Base-by-base conservation (phyloP, 2,329 filamentous ascomycete species). In the Diplodia corticola region DNA sequence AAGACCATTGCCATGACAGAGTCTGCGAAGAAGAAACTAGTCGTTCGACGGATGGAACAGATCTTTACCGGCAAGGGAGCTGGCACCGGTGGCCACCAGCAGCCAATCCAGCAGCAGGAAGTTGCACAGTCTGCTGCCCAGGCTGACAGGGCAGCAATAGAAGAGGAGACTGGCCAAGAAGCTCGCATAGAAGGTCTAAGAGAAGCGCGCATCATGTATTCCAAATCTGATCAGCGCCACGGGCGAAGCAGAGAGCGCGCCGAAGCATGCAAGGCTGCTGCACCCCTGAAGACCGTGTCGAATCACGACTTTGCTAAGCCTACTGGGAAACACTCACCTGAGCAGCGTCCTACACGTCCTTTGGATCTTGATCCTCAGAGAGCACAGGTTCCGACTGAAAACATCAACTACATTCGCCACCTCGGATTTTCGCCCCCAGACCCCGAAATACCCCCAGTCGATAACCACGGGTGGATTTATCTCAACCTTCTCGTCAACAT, bases 391-490 rank as follows among this genome's bases (percentile, higher is more conserved):
- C 90, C 91, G 0, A 81, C 84, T 0, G 91, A 95, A 1, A 96
- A 95, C 68, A 88, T 95, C 77, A 84, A 91, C 7, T 93, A 93
- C 73, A 91, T 93, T 69, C 87, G 88, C 6, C 91, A 92, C 75
- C 80, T 93, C 13, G 90, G 90, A 12, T 82, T 92, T 69, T 82
- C 86, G 0, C 87, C 88, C 0, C 87, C 87, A 0, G 83, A 89
- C 55, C 53, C 53, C n/a, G 64, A 65, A 9, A 54, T 12, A 6
- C 30, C 51, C 3, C 64, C 64, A 1, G 79, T 79, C 10, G 83
- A 88, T 0, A 88, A 89, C 64, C 88, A 92, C 28, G 91, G 91
- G 4, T 95, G 91, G 91, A 87, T 94, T 0, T 94, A 93, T 71
- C 79, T 95, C 6, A 95, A 95, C 70, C 79, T 96, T 0, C 82